phyloP scores from a whole-genome alignment of 192 early-diverging fungal genomes.

The Podila horticola region DNA sequence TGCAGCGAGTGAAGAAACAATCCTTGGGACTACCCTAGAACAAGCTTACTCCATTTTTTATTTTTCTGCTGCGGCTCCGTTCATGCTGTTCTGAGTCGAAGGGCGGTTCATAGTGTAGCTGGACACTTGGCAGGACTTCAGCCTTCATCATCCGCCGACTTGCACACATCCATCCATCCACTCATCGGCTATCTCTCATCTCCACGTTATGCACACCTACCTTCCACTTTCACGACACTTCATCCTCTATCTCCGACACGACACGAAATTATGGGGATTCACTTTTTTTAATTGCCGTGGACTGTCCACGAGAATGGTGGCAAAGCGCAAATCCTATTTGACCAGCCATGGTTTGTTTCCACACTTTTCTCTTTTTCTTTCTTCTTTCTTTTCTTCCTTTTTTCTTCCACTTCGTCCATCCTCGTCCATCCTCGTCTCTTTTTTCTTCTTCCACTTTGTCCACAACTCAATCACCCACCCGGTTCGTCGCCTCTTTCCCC shows the following conservation, averaged over 20 bases:
- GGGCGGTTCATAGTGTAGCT: no score
- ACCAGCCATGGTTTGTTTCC: background rate
- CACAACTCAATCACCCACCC: background rate
- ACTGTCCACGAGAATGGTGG: background rate
- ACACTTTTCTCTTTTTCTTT: background rate
- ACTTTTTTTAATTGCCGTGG: no score
- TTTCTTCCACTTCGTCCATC: background rate
- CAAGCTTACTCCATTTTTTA: background rate
- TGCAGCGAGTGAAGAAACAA: background rate
- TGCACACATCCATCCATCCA: no score
- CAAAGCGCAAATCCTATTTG: background rate
- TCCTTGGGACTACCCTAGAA: background rate
- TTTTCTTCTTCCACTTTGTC: background rate
- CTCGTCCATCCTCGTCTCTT: background rate
- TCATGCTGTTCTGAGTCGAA: background rate
- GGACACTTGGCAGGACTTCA: no score
- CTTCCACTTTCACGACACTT: no score
- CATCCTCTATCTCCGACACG: no score
- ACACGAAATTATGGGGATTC: no score
- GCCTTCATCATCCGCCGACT: no score
- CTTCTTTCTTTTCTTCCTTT: background rate
- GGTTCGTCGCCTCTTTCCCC: background rate
- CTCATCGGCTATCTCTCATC: no score
- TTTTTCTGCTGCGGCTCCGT: background rate
- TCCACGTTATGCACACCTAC: no score